These are phyloP conservation scores for Leucoagaricus sp. DNA, from an alignment of 1,284 basidiomycete genomes.

Conservation along the genomic window DNA sequence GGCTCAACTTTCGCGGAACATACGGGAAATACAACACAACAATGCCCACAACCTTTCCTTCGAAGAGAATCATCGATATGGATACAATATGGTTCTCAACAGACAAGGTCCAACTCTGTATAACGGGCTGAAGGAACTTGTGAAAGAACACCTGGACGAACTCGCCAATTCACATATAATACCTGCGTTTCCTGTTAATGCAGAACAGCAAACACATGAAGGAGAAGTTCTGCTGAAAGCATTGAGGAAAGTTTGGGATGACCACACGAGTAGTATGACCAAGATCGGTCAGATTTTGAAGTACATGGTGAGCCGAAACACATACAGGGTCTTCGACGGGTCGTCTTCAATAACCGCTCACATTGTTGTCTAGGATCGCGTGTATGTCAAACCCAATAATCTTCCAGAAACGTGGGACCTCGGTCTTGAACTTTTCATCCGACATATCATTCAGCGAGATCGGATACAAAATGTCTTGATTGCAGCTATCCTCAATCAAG, in stretches of 20 bases:
- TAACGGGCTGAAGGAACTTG: conserved; percentile 80
- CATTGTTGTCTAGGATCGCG: conserved; percentile 78
- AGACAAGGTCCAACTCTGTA: conserved; percentile 90
- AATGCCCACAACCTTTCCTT: conserved; percentile 93
- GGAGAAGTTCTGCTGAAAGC: conserved; percentile 87
- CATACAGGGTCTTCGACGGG: background rate
- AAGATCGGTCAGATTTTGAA: conserved; percentile 91
- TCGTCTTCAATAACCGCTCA: too few species aligned
- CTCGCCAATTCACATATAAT: conserved; percentile 80
- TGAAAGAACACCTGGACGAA: conserved; percentile 81
- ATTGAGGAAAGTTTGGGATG: conserved; percentile 89
- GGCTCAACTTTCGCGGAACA: conserved; percentile 78
- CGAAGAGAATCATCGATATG: conserved; percentile 95
- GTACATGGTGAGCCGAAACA: conserved; percentile 81
- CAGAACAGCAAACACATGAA: conserved; percentile 67
- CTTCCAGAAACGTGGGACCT: conserved; percentile 84
- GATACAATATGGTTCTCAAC: conserved; percentile 91
- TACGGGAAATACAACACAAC: conserved; percentile 94
- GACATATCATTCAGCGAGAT: conserved; percentile 74
- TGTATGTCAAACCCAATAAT: conserved; percentile 71
- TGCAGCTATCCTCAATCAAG: conserved; percentile 81
- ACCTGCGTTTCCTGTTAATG: conserved; percentile 77
- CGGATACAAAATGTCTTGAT: conserved; percentile 87
- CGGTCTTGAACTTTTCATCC: conserved; percentile 84
- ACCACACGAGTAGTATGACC: conserved; percentile 89